Conservation (phyloP, 495 filamentous ascomycete species). For the Trichoderma gamsii region DNA sequence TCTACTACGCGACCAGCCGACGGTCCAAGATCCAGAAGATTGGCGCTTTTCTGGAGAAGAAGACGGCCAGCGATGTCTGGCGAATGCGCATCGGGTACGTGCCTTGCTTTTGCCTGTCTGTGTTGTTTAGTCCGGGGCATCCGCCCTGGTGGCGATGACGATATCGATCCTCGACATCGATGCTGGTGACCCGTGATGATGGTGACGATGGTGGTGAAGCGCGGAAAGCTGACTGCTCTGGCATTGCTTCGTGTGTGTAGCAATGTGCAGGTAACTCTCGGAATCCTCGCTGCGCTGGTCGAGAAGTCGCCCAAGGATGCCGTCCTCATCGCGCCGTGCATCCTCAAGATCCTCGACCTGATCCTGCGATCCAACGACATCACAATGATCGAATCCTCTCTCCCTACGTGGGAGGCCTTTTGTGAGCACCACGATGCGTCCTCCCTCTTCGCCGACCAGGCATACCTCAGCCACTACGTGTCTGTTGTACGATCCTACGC, state of each 20-base stretch:
- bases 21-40: constrained; percentile 92
- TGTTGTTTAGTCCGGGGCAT: not conserved
- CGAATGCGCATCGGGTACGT: constrained; percentile 72
- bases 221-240: constrained; percentile 16
- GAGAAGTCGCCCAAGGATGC: constrained; percentile 87
- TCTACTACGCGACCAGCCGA: constrained; percentile 91
- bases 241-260: constrained; percentile 36
- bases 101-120: not conserved
- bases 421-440: constrained; percentile 75
- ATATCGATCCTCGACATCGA: not conserved
- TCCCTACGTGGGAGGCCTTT: constrained; percentile 74
- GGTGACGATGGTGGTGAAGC: not conserved
- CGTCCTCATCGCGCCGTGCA: constrained; percentile 73
- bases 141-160: not conserved
- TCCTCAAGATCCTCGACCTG: constrained; percentile 70
- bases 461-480: constrained; percentile 74
- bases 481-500: constrained; percentile 72
- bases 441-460: constrained; percentile 71
- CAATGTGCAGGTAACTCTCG: constrained; percentile 87
- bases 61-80: constrained; percentile 80
- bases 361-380: constrained; percentile 76
- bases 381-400: constrained; percentile 80
- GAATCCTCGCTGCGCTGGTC: constrained; percentile 81
- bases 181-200: constrained; percentile 10
- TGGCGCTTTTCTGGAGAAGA: constrained; percentile 82